Conservation (phyloP, 225 moss, liverwort and hornwort genomes). For the Pseudoscleropodium purum region DNA sequence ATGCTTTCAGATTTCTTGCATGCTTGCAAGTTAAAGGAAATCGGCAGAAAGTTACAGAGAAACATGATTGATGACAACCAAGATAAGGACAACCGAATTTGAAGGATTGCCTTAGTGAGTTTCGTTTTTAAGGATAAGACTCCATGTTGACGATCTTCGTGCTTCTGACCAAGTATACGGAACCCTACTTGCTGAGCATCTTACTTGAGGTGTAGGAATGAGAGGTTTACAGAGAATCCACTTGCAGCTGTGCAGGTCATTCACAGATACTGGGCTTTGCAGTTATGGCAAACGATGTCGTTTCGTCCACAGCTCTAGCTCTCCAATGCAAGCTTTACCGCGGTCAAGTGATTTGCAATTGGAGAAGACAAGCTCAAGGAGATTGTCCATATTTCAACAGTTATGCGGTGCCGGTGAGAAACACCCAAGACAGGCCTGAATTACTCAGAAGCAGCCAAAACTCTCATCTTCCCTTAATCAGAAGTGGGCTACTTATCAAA, state of each 20-base stretch:
- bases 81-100: background rate
- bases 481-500: background rate
- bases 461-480: background rate
- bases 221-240: background rate
- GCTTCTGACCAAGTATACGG: background rate
- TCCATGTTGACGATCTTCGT: background rate
- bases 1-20: background rate
- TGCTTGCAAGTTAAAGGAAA: background rate
- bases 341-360: background rate
- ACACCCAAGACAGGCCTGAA: slow-evolving; percentile 21
- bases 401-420: slow-evolving; percentile 25
- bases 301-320: slow-evolving; percentile 38
- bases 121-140: background rate
- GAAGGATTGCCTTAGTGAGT: background rate
- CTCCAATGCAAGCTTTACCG: background rate
- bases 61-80: background rate
- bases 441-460: background rate
- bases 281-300: slow-evolving; percentile 54
- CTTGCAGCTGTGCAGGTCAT: slow-evolving; percentile 57
- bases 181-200: background rate
- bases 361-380: slow-evolving; percentile 26
- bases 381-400: slow-evolving; percentile 49
- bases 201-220: background rate
- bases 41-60: background rate
- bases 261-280: slow-evolving; percentile 51